Percentiles rank a stretch among this genome's conserved stretches.
Evolutionary conservation across 805 yeast genomes (phyloP).

Genomic region (Yarrowia hollandica): DNA sequence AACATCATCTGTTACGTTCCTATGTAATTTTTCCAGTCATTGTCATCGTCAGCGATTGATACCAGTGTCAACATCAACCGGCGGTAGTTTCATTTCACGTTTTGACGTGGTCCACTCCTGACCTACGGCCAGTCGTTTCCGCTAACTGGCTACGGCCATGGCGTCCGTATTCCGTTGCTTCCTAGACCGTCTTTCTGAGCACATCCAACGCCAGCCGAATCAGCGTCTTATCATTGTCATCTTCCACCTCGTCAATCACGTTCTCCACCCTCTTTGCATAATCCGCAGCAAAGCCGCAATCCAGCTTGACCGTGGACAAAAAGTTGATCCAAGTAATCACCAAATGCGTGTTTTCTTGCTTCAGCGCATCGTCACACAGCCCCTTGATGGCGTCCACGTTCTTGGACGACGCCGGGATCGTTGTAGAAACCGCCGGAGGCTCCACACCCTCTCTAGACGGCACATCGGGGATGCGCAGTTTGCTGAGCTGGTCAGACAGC

Average conservation of each 20-base stretch:
- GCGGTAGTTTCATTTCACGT: no score
- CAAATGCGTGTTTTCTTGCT: background rate
- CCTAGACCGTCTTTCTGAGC: constrained; percentile 1
- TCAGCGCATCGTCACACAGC: background rate
- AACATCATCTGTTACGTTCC: no score
- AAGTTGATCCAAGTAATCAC: constrained; percentile 22
- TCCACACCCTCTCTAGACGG: constrained; percentile 3
- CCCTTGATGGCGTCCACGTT: background rate
- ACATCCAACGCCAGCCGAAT: constrained; percentile 7
- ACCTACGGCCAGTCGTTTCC: no score
- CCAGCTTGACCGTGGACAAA: constrained; percentile 16
- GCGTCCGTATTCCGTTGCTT: no score
- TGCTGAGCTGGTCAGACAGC: constrained; percentile 7
- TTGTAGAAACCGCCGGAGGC: background rate
- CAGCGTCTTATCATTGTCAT: background rate
- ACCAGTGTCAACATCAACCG: no score
- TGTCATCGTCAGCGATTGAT: no score
- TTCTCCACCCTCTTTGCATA: constrained; percentile 12
- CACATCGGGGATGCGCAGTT: constrained; percentile 14
- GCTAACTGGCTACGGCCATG: no score
- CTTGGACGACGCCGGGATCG: background rate
- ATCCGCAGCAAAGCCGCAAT: background rate
- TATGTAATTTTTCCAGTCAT: no score
- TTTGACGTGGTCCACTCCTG: no score
- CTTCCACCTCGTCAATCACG: constrained; percentile 8